These are phyloP conservation scores for Deinandra increscens DNA, from an alignment of 129 eudicot genomes.

Conservation along the genomic window DNA sequence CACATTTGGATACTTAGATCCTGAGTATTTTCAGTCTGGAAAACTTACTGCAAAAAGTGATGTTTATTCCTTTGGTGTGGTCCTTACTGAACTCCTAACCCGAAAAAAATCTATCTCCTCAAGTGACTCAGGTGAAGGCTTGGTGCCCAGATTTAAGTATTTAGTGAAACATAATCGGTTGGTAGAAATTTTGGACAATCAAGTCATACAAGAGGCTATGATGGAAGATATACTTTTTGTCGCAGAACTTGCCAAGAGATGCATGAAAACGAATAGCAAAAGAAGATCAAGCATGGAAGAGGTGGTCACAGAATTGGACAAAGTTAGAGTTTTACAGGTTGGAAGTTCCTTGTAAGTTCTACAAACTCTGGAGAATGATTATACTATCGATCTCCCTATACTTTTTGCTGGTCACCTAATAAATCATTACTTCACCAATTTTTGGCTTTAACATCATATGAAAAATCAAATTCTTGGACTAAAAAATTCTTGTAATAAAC, in stretches of 20 bases:
- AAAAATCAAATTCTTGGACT: too few relatives aligned
- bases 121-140: slow-evolving; percentile 9
- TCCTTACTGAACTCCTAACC: slow-evolving; percentile 35
- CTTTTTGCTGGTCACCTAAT: too few relatives aligned
- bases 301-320: slow-evolving; percentile 18
- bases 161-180: slow-evolving; percentile 16
- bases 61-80: slow-evolving; percentile 43
- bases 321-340: not conserved
- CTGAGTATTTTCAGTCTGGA: slow-evolving; percentile 30
- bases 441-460: too few relatives aligned
- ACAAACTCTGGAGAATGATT: too few relatives aligned
- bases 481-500: too few relatives aligned
- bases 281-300: slow-evolving; percentile 29
- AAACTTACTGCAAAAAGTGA: slow-evolving; percentile 48
- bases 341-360: too few relatives aligned
- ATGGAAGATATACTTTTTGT: slow-evolving; percentile 23
- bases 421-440: too few relatives aligned
- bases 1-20: slow-evolving; percentile 47
- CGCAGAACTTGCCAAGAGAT: slow-evolving; percentile 28
- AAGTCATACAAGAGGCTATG: slow-evolving; percentile 22
- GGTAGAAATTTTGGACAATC: slow-evolving; percentile 22
- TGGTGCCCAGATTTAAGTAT: slow-evolving; percentile 23
- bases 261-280: slow-evolving; percentile 24
- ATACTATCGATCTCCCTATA: too few relatives aligned
- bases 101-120: slow-evolving; percentile 17